Conservation (phyloP, 352 stramenopile genomes). For the Phytophthora niederhauseri region DNA sequence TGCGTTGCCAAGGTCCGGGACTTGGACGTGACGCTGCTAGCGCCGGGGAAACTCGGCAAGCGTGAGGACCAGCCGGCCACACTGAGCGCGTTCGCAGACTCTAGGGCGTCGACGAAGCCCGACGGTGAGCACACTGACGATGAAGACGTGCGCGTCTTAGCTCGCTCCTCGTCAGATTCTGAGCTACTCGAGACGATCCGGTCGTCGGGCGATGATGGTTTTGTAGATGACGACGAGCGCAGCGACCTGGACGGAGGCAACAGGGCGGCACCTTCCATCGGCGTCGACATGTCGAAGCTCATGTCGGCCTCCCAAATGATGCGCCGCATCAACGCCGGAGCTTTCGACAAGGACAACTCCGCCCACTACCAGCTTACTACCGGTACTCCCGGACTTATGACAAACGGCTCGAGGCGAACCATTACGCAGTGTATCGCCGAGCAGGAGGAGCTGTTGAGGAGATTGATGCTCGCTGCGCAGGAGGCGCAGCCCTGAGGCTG, state of each 20-base stretch:
- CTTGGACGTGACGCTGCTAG: conserved; percentile 31
- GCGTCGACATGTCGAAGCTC: conserved; percentile 35
- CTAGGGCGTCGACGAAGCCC: conserved; percentile 26
- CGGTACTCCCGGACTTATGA: neutral
- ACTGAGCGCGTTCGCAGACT: conserved; percentile 25
- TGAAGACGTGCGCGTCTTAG: conserved; percentile 15
- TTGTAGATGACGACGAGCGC: conserved; percentile 27
- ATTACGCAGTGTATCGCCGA: conserved; percentile 41
- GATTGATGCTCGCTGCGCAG: conserved; percentile 34
- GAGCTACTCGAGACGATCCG: conserved; percentile 39
- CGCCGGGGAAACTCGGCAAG: conserved; percentile 19
- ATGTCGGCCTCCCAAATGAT: conserved; percentile 38
- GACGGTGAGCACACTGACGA: conserved; percentile 30
- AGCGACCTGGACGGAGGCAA: conserved; percentile 13
- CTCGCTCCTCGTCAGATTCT: conserved; percentile 30
- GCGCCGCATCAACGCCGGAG: conserved; percentile 27
- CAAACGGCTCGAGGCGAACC: conserved; percentile 16
- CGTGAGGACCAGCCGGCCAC: conserved; percentile 5
- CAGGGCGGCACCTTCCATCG: conserved; percentile 8
- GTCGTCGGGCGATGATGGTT: conserved; percentile 28
- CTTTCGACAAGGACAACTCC: conserved; percentile 17
- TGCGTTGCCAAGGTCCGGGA: conserved; percentile 59
- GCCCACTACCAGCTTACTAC: conserved; percentile 1
- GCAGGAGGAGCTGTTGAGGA: conserved; percentile 38
- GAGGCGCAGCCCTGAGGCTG: conserved; percentile 13